phyloP scores from a whole-genome alignment of 2,329 filamentous ascomycete species.

The Aspergillus vadensis region DNA sequence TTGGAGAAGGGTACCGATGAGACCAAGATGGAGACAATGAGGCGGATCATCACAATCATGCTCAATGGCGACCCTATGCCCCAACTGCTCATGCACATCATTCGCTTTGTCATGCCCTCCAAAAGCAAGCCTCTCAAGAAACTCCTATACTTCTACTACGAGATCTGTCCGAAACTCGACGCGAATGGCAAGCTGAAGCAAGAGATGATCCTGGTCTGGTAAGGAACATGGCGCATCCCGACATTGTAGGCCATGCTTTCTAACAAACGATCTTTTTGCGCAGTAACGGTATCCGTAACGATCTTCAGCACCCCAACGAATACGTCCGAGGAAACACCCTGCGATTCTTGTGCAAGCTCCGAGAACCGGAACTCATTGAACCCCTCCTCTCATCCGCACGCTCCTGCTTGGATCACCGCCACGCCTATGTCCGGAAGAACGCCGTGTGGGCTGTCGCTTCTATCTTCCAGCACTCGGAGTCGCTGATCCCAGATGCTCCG shows the following conservation, averaged over 20 bases:
- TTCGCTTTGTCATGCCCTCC: conserved; percentile 98
- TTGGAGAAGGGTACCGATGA: conserved; percentile 93
- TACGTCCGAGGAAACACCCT: conserved; percentile 98
- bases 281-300: conserved; percentile 97
- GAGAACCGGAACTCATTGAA: conserved; percentile 93
- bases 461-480: conserved; percentile 87
- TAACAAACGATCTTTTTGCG: conserved; percentile 18
- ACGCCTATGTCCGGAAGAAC: conserved; percentile 98
- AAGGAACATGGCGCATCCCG: conserved; percentile 35
- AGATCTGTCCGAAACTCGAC: conserved; percentile 97
- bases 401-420: conserved; percentile 89
- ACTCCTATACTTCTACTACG: conserved; percentile 98
- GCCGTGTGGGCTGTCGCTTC: conserved; percentile 93
- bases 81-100: conserved; percentile 97
- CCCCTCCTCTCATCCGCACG: conserved; percentile 90
- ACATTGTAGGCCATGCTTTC: conserved; percentile 8
- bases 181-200: conserved; percentile 93
- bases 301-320: conserved; percentile 96
- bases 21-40: conserved; percentile 92
- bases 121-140: conserved; percentile 98
- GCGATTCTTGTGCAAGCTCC: conserved; percentile 93
- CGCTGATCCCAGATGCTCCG: conserved; percentile 90
- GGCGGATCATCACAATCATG: conserved; percentile 95
- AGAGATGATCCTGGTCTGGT: conserved; percentile 99
- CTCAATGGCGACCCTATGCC: conserved; percentile 97